A percentile compares a stretch with the other conserved stretches of the same genome.
phyloP scores from a whole-genome alignment of 306 rosid species.

The Delonix regia region DNA sequence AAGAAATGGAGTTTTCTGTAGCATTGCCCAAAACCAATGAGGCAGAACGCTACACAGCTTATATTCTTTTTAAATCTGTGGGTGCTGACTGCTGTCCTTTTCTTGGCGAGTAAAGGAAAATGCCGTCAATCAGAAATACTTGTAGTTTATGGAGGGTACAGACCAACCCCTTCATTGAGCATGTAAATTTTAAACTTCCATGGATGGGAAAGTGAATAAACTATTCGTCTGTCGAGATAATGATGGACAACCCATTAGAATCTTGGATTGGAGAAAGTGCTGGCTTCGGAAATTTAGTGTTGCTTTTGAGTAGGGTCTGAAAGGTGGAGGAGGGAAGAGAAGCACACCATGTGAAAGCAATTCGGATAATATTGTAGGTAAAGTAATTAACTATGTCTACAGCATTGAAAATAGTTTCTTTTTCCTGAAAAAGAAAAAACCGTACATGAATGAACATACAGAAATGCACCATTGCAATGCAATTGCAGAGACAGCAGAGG shows the following conservation, averaged over 20 bases:
- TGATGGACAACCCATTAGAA: slow-evolving; percentile 33
- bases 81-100: background rate
- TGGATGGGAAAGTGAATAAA: slow-evolving; percentile 16
- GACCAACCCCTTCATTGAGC: background rate
- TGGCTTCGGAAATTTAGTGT: background rate
- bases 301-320: slow-evolving; percentile 10
- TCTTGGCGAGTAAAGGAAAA: background rate
- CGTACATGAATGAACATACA: slow-evolving; percentile 29
- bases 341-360: background rate
- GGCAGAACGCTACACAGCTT: too few relatives aligned
- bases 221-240: slow-evolving; percentile 41
- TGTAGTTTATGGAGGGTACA: background rate
- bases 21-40: too few relatives aligned
- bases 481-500: slow-evolving; percentile 31
- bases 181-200: background rate
- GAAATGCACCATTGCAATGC: slow-evolving; percentile 43
- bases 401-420: background rate
- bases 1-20: too few relatives aligned
- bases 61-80: background rate
- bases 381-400: slow-evolving; percentile 21
- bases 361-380: slow-evolving; percentile 11
- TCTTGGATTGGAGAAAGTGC: slow-evolving; percentile 29
- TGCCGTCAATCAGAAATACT: background rate
- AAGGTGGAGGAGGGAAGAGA: slow-evolving; percentile 11
- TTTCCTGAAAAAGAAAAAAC: background rate